These are phyloP conservation scores for Phytophthora pini DNA, from an alignment of 352 stramenopile genomes.

Conservation along the genomic window DNA sequence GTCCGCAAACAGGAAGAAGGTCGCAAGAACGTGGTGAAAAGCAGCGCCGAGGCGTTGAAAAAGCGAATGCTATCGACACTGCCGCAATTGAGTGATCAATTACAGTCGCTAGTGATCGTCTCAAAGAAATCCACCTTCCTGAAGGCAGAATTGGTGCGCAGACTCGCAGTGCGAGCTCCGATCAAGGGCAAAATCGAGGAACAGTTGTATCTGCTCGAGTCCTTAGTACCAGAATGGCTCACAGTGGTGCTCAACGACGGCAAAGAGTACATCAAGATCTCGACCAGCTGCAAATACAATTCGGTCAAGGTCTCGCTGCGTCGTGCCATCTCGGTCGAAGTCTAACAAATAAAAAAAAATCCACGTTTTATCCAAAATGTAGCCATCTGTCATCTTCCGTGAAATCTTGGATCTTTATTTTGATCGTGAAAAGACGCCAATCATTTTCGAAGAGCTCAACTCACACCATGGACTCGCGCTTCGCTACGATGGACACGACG, in stretches of 20 bases:
- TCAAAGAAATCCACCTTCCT: conserved; percentile 68
- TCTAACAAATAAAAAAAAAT: conserved; percentile 6
- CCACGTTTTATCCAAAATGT: background rate
- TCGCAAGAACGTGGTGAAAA: conserved; percentile 45
- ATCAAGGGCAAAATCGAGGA: conserved; percentile 68
- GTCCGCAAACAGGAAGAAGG: conserved; percentile 66
- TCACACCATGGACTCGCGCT: conserved; percentile 32
- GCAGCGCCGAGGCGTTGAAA: conserved; percentile 49
- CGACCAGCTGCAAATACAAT: conserved; percentile 70
- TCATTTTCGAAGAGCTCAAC: conserved; percentile 23
- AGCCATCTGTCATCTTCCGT: conserved; percentile 8
- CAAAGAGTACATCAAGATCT: conserved; percentile 74
- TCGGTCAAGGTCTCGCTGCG: conserved; percentile 64
- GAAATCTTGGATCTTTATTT: conserved; percentile 26
- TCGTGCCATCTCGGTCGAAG: conserved; percentile 45
- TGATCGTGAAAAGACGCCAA: conserved; percentile 30
- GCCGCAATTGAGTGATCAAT: conserved; percentile 75
- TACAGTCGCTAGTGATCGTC: conserved; percentile 76
- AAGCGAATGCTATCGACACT: conserved; percentile 64
- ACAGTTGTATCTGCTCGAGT: conserved; percentile 75
- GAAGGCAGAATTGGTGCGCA: conserved; percentile 50
- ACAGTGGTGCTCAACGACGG: conserved; percentile 67
- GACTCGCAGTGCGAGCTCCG: conserved; percentile 51
- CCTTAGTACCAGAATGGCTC: conserved; percentile 77
- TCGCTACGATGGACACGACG: conserved; percentile 44